phyloP scores from a whole-genome alignment of 2,329 filamentous ascomycete genomes.

The Trichoderma simmonsii region DNA sequence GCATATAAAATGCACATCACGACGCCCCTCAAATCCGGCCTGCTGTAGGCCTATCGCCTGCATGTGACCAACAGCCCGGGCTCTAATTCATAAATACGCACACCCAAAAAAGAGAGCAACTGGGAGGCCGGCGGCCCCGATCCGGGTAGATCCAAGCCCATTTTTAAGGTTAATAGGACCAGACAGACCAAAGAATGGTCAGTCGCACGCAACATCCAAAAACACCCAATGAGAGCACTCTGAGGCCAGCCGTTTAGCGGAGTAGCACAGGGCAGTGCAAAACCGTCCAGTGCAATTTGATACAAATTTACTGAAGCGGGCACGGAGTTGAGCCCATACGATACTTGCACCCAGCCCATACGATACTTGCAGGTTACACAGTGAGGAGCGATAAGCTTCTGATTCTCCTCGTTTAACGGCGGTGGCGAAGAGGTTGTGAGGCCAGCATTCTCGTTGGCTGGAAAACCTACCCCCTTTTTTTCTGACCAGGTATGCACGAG shows the following conservation, averaged over 20 bases:
- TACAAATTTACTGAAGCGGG: background rate
- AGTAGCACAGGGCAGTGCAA: constrained; percentile 15
- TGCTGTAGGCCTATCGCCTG: background rate
- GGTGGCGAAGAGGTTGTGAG: background rate
- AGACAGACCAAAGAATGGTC: background rate
- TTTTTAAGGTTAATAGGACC: constrained; percentile 14
- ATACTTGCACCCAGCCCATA: background rate
- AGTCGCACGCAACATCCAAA: background rate
- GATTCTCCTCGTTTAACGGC: background rate
- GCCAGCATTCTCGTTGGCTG: background rate
- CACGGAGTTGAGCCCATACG: background rate
- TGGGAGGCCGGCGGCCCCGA: background rate
- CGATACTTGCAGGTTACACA: background rate
- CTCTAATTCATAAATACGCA: background rate
- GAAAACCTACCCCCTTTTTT: background rate
- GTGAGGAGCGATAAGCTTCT: background rate
- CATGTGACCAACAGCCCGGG: background rate
- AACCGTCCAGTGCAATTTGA: background rate
- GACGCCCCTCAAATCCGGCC: background rate
- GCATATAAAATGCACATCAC: background rate
- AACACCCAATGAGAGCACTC: background rate
- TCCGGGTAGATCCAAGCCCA: constrained; percentile 1
- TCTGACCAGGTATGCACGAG: background rate
- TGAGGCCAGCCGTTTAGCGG: background rate
- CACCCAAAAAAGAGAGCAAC: background rate